Percentiles rank a stretch among this genome's conserved stretches.
phyloP scores from a whole-genome alignment of 345 rosid species.

The Citrus hindsii region DNA sequence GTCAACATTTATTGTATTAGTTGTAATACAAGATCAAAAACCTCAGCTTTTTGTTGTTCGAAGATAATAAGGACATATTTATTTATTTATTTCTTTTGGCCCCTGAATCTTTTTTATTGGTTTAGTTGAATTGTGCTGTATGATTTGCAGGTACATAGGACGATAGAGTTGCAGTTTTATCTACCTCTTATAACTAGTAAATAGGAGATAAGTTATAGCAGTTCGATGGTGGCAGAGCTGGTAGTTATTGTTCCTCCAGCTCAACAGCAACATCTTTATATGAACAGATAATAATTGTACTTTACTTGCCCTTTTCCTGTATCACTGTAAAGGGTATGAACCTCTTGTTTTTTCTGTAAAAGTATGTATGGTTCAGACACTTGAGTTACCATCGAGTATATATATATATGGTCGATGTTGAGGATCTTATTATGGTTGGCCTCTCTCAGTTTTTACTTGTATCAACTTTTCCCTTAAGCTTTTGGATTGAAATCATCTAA shows the following conservation, averaged over 20 bases:
- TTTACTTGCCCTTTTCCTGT: background rate
- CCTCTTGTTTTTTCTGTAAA: slow-evolving; percentile 9
- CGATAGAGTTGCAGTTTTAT: slow-evolving; percentile 20
- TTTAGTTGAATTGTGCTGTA: background rate
- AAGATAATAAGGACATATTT: background rate
- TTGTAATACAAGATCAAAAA: background rate
- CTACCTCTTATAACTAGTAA: slow-evolving; percentile 14
- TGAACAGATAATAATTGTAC: background rate
- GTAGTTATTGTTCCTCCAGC: slow-evolving; percentile 26
- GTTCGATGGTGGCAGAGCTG: slow-evolving; percentile 16
- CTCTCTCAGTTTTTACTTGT: background rate
- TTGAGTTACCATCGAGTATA: background rate
- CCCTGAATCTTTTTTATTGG: background rate
- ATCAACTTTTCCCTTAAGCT: background rate
- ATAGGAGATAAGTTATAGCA: slow-evolving; percentile 17
- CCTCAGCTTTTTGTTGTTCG: background rate
- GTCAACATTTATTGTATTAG: background rate
- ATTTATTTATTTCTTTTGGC: background rate
- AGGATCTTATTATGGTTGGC: background rate
- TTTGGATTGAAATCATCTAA: background rate
- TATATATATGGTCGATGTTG: background rate
- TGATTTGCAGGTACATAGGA: slow-evolving; percentile 33
- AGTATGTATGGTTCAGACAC: background rate
- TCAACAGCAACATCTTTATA: slow-evolving; percentile 1
- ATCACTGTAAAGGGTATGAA: background rate